A percentile compares a stretch with the other conserved stretches of the same genome.
These are phyloP conservation scores for Aspergillus sparsus DNA, from an alignment of 495 filamentous ascomycete genomes.

Conservation along the genomic window DNA sequence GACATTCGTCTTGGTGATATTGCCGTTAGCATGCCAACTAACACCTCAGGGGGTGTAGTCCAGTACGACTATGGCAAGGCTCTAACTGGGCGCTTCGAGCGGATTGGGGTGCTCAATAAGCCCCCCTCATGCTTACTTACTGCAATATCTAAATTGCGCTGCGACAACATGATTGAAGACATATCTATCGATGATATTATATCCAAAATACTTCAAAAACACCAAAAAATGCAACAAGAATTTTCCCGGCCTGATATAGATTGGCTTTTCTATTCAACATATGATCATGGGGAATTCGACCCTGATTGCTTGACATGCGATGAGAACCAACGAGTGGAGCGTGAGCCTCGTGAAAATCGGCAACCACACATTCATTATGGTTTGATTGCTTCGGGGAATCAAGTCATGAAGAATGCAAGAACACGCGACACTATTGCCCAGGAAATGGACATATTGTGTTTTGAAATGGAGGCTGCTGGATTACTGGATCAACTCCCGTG, in stretches of 20 bases:
- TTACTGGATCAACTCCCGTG: constrained; percentile 21
- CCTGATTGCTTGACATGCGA: not conserved
- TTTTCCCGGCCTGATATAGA: too few relatives aligned
- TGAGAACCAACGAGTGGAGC: not conserved
- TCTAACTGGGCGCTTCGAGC: constrained; percentile 20
- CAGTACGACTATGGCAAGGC: constrained; percentile 38
- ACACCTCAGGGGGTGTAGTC: constrained; percentile 35
- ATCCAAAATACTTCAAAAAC: too few relatives aligned
- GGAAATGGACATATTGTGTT: not conserved
- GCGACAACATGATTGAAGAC: too few relatives aligned
- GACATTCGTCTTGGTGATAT: constrained; percentile 47
- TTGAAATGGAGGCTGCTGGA: constrained; percentile 29
- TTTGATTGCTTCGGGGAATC: constrained; percentile 30
- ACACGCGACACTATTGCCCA: constrained; percentile 23
- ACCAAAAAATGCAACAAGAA: too few relatives aligned
- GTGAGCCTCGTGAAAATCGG: constrained; percentile 15
- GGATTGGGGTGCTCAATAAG: constrained; percentile 28
- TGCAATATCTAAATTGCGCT: not conserved
- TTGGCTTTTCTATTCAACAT: too few relatives aligned
- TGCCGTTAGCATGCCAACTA: constrained; percentile 37
- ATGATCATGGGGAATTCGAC: not conserved
- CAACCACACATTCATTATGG: constrained; percentile 27
- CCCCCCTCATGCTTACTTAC: constrained; percentile 20
- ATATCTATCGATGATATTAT: too few relatives aligned
- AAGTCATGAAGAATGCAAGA: constrained; percentile 27